These are phyloP conservation scores for Grigorovia yakushimaensis DNA, from an alignment of 805 yeast genomes.

Conservation along the genomic window DNA sequence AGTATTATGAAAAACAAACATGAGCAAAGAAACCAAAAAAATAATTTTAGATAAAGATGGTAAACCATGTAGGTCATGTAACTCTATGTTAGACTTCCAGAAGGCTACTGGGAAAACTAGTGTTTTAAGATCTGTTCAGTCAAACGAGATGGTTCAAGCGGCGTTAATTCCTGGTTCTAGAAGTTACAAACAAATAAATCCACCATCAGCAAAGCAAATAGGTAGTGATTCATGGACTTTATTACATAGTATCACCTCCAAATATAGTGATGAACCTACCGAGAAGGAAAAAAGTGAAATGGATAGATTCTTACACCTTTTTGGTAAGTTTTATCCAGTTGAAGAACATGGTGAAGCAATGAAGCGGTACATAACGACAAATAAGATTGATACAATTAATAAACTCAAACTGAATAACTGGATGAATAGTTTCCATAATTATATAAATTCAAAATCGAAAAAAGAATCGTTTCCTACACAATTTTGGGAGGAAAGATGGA, in stretches of 20 bases:
- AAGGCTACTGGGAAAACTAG: constrained; percentile 36
- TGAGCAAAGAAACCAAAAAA: constrained; percentile 27
- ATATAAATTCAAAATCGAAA: constrained; percentile 78
- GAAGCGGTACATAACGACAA: constrained; percentile 44
- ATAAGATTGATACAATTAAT: constrained; percentile 46
- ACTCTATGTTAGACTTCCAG: constrained; percentile 70
- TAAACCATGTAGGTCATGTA: constrained; percentile 91
- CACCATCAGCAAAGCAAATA: constrained; percentile 74
- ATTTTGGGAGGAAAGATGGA: constrained; percentile 91
- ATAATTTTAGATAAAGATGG: constrained; percentile 80
- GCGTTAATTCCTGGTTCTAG: constrained; percentile 17
- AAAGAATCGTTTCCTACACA: constrained; percentile 80
- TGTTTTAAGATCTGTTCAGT: constrained; percentile 2
- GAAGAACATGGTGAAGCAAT: constrained; percentile 88
- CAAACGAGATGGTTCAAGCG: background rate
- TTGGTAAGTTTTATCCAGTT: constrained; percentile 70
- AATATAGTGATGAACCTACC: constrained; percentile 65
- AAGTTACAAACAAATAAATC: constrained; percentile 45
- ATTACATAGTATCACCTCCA: constrained; percentile 82
- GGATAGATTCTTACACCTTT: constrained; percentile 55
- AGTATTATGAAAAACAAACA: constrained; percentile 46
- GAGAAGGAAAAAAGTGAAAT: constrained; percentile 57
- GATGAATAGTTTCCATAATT: constrained; percentile 94
- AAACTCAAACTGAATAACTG: constrained; percentile 80
- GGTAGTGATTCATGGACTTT: constrained; percentile 92